A percentile compares a stretch with the other conserved stretches of the same genome.
Evolutionary conservation across 371 early-diverging fungal species (phyloP).

Genomic region (Nematocida homosporus): DNA sequence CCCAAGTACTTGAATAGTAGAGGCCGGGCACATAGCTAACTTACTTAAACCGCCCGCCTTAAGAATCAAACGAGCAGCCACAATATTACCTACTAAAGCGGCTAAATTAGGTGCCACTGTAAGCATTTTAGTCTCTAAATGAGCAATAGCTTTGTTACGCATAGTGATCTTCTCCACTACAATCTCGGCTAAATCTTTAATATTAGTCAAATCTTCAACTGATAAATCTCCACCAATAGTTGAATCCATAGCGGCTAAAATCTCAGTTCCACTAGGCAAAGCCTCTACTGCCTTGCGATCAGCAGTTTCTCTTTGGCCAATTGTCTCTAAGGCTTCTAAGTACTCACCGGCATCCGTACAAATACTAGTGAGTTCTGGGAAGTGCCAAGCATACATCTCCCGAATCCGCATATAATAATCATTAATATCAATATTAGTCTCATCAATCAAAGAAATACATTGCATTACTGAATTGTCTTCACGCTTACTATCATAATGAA

Average conservation of each 20-base stretch:
- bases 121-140: slow-evolving; percentile 79
- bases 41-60: slow-evolving; percentile 83
- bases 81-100: slow-evolving; percentile 79
- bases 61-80: slow-evolving; percentile 81
- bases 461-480: slow-evolving; percentile 86
- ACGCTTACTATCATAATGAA: slow-evolving; percentile 39
- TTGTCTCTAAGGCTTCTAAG: slow-evolving; percentile 70
- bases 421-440: slow-evolving; percentile 88
- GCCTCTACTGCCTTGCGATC: slow-evolving; percentile 32
- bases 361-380: slow-evolving; percentile 78
- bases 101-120: slow-evolving; percentile 85
- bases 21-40: slow-evolving; percentile 82
- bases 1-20: slow-evolving; percentile 89
- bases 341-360: slow-evolving; percentile 75
- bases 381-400: slow-evolving; percentile 87
- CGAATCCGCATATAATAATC: slow-evolving; percentile 89
- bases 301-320: slow-evolving; percentile 59
- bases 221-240: slow-evolving; percentile 88
- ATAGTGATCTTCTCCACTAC: slow-evolving; percentile 78
- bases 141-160: slow-evolving; percentile 77
- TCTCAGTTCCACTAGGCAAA: slow-evolving; percentile 59
- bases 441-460: slow-evolving; percentile 81
- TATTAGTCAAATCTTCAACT: slow-evolving; percentile 79
- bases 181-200: slow-evolving; percentile 75
- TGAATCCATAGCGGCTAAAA: slow-evolving; percentile 77